Percentiles rank a stretch among this genome's conserved stretches.
Conservation (phyloP, 306 rosid genomes). For the Inga leiocalycina region DNA sequence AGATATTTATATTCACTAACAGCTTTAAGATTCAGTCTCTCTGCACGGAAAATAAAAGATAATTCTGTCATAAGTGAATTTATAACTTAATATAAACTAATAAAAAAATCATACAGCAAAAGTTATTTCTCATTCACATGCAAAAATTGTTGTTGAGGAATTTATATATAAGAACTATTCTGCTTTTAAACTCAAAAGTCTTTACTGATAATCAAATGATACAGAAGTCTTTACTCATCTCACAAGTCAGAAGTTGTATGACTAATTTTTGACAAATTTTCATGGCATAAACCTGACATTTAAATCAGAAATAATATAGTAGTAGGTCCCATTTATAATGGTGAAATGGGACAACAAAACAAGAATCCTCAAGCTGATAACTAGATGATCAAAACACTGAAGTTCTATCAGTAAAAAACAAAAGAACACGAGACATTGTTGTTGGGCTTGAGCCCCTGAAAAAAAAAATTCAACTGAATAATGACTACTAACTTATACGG, state of each 20-base stretch:
- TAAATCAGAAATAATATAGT: background rate
- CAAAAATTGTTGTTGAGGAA: conserved; percentile 13
- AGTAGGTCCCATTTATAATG: conserved; percentile 4
- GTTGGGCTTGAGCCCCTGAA: conserved; percentile 6
- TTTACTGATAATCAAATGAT: conserved; percentile 20
- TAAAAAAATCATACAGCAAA: conserved; percentile 6
- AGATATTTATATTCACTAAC: conserved; percentile 87
- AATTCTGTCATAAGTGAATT: conserved; percentile 25
- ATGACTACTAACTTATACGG: conserved; percentile 6
- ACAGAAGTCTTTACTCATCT: conserved; percentile 8
- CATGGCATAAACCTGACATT: background rate
- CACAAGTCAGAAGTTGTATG: background rate
- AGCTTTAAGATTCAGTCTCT: conserved; percentile 66
- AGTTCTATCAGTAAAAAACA: background rate
- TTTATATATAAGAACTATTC: conserved; percentile 13
- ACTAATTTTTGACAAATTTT: background rate
- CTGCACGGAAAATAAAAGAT: conserved; percentile 50
- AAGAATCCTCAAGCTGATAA: conserved; percentile 12
- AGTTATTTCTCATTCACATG: conserved; percentile 5
- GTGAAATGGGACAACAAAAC: background rate
- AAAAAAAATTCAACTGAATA: background rate
- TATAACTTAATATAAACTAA: conserved; percentile 4
- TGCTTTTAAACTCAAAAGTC: conserved; percentile 5
- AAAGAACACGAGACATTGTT: background rate
- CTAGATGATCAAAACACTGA: background rate